Evolutionary conservation across 768 basidiomycete genomes (phyloP).

Genomic region (Cyclocybe aegerita): DNA sequence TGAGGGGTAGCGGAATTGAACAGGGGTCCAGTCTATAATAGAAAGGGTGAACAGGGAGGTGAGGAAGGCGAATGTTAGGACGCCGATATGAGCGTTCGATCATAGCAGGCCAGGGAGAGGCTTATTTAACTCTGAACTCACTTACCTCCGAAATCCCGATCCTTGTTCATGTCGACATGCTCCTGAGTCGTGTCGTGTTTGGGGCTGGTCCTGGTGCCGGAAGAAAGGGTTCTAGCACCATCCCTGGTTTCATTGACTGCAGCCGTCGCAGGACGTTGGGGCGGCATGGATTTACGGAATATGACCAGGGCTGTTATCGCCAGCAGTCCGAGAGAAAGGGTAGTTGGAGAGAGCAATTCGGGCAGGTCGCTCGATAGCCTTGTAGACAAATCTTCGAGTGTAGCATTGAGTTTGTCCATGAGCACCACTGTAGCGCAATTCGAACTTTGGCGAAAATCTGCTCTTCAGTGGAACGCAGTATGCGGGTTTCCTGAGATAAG

Average conservation of each 20-base stretch:
- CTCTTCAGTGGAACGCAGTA: too few species aligned
- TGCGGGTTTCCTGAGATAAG: too few species aligned
- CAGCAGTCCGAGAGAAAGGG: neutral
- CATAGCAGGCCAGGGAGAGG: neutral
- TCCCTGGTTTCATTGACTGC: too few species aligned
- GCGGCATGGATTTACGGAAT: neutral
- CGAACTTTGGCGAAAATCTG: too few species aligned
- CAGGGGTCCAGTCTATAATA: constrained; percentile 51
- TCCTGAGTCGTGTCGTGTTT: neutral
- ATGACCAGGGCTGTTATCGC: neutral
- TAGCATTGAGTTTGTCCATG: too few species aligned
- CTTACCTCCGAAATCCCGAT: constrained; percentile 23
- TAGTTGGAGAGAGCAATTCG: too few species aligned
- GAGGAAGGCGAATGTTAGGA: neutral
- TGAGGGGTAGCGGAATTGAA: constrained; percentile 49
- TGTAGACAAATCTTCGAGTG: too few species aligned
- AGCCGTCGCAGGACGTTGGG: neutral
- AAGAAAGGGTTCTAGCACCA: neutral
- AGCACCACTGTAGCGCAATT: too few species aligned
- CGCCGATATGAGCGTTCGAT: neutral
- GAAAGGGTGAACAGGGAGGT: neutral
- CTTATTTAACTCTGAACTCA: neutral
- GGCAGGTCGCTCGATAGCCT: too few species aligned
- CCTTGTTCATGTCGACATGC: constrained; percentile 10
- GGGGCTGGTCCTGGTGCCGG: neutral